These are phyloP conservation scores for Penicillium turbatum DNA, from an alignment of 495 filamentous ascomycete species.

Conservation along the genomic window DNA sequence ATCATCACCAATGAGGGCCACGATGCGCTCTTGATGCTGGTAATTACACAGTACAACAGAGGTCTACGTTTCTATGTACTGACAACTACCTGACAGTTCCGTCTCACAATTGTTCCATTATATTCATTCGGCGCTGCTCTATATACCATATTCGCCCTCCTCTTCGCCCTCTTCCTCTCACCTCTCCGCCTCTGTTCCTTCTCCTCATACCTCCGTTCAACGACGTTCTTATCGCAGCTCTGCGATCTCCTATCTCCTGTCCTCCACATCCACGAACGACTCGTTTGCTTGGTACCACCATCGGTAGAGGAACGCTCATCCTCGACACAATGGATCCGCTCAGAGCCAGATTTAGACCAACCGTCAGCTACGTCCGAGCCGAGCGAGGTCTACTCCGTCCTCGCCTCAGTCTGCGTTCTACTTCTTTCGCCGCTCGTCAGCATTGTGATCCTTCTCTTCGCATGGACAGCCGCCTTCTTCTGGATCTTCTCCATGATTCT, in stretches of 20 bases:
- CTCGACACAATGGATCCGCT: constrained; percentile 32
- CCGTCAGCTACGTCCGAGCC: constrained; percentile 14
- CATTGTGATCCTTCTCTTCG: constrained; percentile 48
- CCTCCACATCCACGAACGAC: constrained; percentile 41
- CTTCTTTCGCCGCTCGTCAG: constrained; percentile 52
- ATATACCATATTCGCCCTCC: constrained; percentile 42
- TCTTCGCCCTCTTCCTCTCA: constrained; percentile 39
- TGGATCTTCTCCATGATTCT: constrained; percentile 60
- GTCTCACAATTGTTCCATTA: constrained; percentile 46
- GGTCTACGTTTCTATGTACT: not conserved
- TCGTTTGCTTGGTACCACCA: constrained; percentile 29
- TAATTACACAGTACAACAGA: constrained; percentile 13
- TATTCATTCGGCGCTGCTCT: constrained; percentile 38
- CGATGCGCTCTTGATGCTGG: constrained; percentile 41
- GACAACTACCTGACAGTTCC: constrained; percentile 34
- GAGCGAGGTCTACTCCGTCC: constrained; percentile 29
- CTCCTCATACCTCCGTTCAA: constrained; percentile 34
- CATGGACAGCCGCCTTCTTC: constrained; percentile 60
- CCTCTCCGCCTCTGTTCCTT: constrained; percentile 43
- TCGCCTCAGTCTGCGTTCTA: constrained; percentile 46
- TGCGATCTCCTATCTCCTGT: constrained; percentile 42
- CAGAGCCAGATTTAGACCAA: constrained; percentile 24
- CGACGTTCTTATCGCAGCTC: constrained; percentile 34
- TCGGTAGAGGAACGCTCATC: constrained; percentile 28
- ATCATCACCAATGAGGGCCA: constrained; percentile 24